Base-by-base conservation (phyloP, 768 basidiomycete species). In the Boletus rubroflammeus region DNA sequence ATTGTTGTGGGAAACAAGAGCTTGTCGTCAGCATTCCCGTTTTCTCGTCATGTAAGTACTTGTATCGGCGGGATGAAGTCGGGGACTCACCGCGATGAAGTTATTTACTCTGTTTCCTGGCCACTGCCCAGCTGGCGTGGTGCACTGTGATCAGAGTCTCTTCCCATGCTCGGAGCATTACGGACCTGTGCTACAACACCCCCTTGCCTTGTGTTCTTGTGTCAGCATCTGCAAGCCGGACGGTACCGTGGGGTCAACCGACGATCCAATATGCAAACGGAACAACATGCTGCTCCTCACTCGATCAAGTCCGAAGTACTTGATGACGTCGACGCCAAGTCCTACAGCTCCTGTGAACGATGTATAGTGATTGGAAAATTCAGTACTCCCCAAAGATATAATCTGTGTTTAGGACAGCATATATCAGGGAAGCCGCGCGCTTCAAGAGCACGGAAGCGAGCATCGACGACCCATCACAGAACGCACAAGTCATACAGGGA, bases 341-440 rank as follows among this genome's bases (percentile, higher is more conserved):
- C 4, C 21, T 67, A 43, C 52, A 55, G 26, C 47, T 67, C 32
- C 9, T 67, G 47, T 58, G 61, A 13, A 47, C 39, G 19, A 67
- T 59, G 65, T 62, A 50, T 19, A 17, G 8, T n/a, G 5, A 21
- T 5, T 5, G 19, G 6, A 19, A 1, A 26, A 2, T 26, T 21
- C 19, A 15, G 7, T 29, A 29, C 29, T 29, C 10, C 29, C 29
- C 10, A 29, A 29, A 29, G 29, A 29, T 29, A 39, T 32, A 15
- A 21, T 13, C 39, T 15, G 6, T 4, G 32, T 39, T 26, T 6
- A 65, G 66, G 35, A 31, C 59, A 19, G 52, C 52, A 15, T 68
- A 67, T 38, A 59, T 67, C 17, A 41, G 61, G 36, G 66, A 67
- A 51, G 66, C 66, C 7, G 56, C 61, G 17, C 63, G 66, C n/a